Conservation (phyloP, 257 asterid species). For the Linderniella brevidens region DNA sequence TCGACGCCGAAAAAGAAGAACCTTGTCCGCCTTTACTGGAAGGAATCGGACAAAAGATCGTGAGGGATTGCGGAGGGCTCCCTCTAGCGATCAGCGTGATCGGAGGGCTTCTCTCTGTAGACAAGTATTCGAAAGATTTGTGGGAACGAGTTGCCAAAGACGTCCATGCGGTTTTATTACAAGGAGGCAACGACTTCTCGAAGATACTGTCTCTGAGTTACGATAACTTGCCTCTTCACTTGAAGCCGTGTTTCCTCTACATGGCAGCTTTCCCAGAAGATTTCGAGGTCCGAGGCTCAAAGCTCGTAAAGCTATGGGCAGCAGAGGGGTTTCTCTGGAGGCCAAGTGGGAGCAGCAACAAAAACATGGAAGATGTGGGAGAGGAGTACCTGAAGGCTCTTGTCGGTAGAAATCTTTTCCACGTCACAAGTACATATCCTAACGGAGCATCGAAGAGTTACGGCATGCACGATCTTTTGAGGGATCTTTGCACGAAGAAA, state of each 20-base stretch:
- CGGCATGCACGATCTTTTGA: conserved; percentile 7
- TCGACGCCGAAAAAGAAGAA: background rate
- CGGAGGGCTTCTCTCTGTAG: conserved; percentile 9
- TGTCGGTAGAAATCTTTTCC: conserved; percentile 8
- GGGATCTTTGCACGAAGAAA: conserved; percentile 7
- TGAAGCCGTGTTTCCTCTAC: conserved; percentile 15
- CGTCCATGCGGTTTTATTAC: background rate
- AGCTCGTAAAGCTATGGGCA: conserved; percentile 9
- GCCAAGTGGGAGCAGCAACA: background rate
- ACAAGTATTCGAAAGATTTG: background rate
- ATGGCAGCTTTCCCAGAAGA: conserved; percentile 11
- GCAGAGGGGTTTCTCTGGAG: conserved; percentile 15
- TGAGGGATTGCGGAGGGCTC: conserved; percentile 10
- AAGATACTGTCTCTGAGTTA: conserved; percentile 10
- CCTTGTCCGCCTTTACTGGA: background rate
- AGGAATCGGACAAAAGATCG: conserved; percentile 5
- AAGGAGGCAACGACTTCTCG: background rate
- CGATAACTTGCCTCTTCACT: conserved; percentile 11
- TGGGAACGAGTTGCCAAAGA: background rate
- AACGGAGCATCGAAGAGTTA: background rate
- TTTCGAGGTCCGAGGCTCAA: background rate
- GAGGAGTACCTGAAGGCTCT: conserved; percentile 9
- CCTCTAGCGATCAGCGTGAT: conserved; percentile 15
- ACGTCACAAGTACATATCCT: background rate
- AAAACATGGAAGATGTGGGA: conserved; percentile 11